phyloP scores from a whole-genome alignment of 345 rosid species.

The Boechera divaricarpa region DNA sequence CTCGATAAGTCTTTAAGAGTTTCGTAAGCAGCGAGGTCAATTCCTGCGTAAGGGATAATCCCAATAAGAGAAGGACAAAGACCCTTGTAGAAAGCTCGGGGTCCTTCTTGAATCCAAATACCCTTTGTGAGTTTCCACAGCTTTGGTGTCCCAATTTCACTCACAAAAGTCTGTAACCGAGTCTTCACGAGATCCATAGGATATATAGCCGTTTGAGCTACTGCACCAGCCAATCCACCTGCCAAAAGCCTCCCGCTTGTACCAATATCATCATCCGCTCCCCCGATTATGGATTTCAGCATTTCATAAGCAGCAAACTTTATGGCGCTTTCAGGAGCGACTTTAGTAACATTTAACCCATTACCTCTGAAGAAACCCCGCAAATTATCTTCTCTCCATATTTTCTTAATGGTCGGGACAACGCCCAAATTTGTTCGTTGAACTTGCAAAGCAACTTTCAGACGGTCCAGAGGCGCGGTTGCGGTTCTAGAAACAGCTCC shows the following conservation, averaged over 20 bases:
- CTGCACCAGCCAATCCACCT: conserved; percentile 95
- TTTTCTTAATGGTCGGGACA: conserved; percentile 71
- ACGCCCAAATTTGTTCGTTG: conserved; percentile 64
- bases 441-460: conserved; percentile 91
- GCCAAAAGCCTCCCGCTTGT: conserved; percentile 81
- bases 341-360: conserved; percentile 89
- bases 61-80: conserved; percentile 93
- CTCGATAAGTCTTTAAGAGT: conserved; percentile 85
- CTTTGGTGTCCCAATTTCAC: conserved; percentile 75
- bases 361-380: conserved; percentile 91
- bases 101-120: conserved; percentile 89
- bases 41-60: conserved; percentile 93
- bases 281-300: conserved; percentile 68
- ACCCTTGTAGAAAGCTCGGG: conserved; percentile 92
- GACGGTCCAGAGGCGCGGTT: conserved; percentile 93
- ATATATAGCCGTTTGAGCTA: conserved; percentile 89
- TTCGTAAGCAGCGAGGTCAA: conserved; percentile 95
- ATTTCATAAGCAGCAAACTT: conserved; percentile 87
- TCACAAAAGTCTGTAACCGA: conserved; percentile 76
- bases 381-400: conserved; percentile 78
- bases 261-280: conserved; percentile 67
- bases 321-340: conserved; percentile 97
- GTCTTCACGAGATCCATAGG: conserved; percentile 98
- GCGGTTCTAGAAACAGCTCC: conserved; percentile 96
- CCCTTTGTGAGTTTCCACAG: conserved; percentile 70